A percentile compares a stretch with the other conserved stretches of the same genome.
Conservation (phyloP, 768 basidiomycete genomes). For the Kwoniella sp. region DNA sequence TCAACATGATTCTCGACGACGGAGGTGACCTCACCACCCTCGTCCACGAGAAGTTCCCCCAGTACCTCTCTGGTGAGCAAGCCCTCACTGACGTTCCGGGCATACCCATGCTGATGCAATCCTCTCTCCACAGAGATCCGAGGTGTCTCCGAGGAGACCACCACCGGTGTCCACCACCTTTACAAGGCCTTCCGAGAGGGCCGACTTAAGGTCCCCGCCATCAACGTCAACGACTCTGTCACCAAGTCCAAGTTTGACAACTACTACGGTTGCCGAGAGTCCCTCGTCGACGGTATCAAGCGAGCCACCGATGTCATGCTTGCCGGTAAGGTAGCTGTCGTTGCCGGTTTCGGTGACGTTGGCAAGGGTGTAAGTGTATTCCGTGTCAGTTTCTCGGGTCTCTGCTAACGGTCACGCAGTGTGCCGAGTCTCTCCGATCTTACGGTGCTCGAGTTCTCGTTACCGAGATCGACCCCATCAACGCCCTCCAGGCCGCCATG, state of each 20-base stretch:
- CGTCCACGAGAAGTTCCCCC: conserved; percentile 94
- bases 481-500: conserved; percentile 99
- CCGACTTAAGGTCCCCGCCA: conserved; percentile 92
- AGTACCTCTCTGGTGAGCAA: conserved; percentile 67
- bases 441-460: conserved; percentile 94
- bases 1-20: conserved; percentile 99
- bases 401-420: conserved; percentile 46
- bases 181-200: conserved; percentile 98
- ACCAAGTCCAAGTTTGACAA: conserved; percentile 95
- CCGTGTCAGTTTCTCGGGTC: not conserved
- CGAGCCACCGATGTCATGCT: conserved; percentile 99
- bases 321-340: conserved; percentile 97
- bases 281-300: conserved; percentile 99
- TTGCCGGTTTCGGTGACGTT: conserved; percentile 98
- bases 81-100: not conserved
- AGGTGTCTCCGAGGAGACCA: conserved; percentile 98
- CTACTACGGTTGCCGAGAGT: conserved; percentile 95
- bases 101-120: not conserved
- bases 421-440: conserved; percentile 92
- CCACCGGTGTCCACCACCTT: conserved; percentile 97
- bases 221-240: conserved; percentile 99
- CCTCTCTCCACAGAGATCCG: conserved; percentile 61
- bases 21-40: conserved; percentile 93
- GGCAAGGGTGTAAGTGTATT: conserved; percentile 83
- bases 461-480: conserved; percentile 99